Evolutionary conservation across 2,329 filamentous ascomycete genomes (phyloP).

Genomic region (Cladosporium halotolerans): DNA sequence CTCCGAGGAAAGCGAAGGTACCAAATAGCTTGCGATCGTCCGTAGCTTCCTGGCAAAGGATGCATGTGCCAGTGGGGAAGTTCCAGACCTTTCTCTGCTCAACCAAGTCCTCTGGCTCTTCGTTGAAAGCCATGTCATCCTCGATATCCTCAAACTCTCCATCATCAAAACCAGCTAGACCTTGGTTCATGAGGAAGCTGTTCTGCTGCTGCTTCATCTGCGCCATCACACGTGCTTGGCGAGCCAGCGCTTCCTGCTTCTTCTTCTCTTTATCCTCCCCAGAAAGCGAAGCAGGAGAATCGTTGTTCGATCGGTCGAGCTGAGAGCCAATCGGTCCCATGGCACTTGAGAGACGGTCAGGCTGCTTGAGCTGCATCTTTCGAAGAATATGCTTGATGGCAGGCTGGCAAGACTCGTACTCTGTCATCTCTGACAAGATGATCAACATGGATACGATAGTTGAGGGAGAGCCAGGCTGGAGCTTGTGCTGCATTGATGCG

Average conservation of each 20-base stretch:
- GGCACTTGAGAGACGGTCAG: constrained; percentile 62
- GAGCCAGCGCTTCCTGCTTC: constrained; percentile 82
- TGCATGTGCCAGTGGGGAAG: constrained; percentile 88
- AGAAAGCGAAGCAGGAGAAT: constrained; percentile 65
- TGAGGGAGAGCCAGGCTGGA: constrained; percentile 2
- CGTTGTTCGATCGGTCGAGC: constrained; percentile 72
- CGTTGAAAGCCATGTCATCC: constrained; percentile 51
- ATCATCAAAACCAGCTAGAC: constrained; percentile 81
- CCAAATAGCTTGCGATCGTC: constrained; percentile 85
- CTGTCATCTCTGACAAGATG: constrained; percentile 53
- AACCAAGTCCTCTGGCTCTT: constrained; percentile 50
- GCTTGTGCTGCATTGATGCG: constrained; percentile 9
- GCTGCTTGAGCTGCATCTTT: constrained; percentile 76
- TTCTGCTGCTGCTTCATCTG: constrained; percentile 98
- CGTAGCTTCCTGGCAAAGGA: constrained; percentile 92
- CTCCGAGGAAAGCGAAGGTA: constrained; percentile 82
- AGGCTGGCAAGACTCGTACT: constrained; percentile 74
- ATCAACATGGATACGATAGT: constrained; percentile 45
- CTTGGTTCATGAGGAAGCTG: constrained; percentile 84
- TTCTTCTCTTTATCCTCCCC: constrained; percentile 67
- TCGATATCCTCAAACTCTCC: constrained; percentile 71
- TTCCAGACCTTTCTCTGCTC: constrained; percentile 73
- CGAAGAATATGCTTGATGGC: constrained; percentile 80
- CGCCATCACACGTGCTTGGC: constrained; percentile 92
- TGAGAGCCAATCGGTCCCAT: constrained; percentile 56